Evolutionary conservation across 768 basidiomycete species (phyloP).

Genomic region (Mycena rosella): DNA sequence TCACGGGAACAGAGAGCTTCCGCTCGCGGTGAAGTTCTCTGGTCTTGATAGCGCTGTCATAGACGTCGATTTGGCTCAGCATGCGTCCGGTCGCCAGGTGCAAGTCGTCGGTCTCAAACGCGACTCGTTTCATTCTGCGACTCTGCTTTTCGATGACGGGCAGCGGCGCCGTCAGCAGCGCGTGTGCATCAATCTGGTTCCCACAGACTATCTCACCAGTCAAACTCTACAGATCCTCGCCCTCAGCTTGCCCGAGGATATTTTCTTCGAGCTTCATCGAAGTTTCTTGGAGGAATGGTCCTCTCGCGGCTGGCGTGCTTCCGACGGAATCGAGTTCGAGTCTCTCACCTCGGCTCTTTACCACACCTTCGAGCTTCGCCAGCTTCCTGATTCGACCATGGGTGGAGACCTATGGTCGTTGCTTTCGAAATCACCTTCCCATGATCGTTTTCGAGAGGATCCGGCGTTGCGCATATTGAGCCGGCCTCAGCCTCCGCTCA

Average conservation of each 20-base stretch:
- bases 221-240: slow-evolving; percentile 73
- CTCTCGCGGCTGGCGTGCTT: slow-evolving; percentile 47
- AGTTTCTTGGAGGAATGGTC: slow-evolving; percentile 73
- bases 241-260: slow-evolving; percentile 66
- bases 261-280: slow-evolving; percentile 64
- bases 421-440: slow-evolving; percentile 58
- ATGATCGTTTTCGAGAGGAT: slow-evolving; percentile 74
- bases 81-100: slow-evolving; percentile 2
- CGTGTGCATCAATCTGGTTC: slow-evolving; percentile 63
- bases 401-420: slow-evolving; percentile 59
- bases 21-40: slow-evolving; percentile 42
- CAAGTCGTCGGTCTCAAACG: slow-evolving; percentile 60
- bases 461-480: slow-evolving; percentile 62
- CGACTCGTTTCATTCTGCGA: slow-evolving; percentile 64
- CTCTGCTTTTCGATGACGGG: slow-evolving; percentile 66
- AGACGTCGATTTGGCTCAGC: slow-evolving; percentile 24
- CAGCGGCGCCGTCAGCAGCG: too few relatives aligned
- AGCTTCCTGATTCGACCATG: slow-evolving; percentile 36
- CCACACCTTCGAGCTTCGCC: slow-evolving; percentile 56
- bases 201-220: slow-evolving; percentile 66
- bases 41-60: slow-evolving; percentile 34
- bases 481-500: slow-evolving; percentile 42
- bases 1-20: slow-evolving; percentile 64
- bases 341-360: slow-evolving; percentile 68
- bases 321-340: slow-evolving; percentile 66